Percentiles rank a stretch among this genome's conserved stretches.
phyloP scores from a whole-genome alignment of 371 early-diverging fungal species.

The Apophysomyces sp. region DNA sequence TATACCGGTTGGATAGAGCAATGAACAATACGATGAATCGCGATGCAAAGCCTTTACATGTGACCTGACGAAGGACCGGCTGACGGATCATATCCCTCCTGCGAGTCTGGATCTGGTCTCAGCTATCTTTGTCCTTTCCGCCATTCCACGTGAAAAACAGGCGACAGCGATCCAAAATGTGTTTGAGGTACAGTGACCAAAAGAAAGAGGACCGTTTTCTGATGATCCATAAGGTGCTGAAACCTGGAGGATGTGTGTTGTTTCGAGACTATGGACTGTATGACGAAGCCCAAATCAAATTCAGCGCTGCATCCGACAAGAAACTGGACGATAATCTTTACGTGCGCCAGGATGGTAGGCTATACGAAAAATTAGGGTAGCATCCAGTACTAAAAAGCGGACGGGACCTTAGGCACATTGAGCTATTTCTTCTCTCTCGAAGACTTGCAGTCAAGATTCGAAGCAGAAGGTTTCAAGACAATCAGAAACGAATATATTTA shows the following conservation, averaged over 20 bases:
- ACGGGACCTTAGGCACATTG: conserved; percentile 37
- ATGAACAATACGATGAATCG: conserved; percentile 56
- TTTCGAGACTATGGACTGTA: conserved; percentile 91
- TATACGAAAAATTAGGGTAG: neutral
- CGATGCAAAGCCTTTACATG: conserved; percentile 84
- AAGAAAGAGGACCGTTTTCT: too few relatives aligned
- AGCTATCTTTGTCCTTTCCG: conserved; percentile 82
- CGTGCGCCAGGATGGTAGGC: conserved; percentile 85
- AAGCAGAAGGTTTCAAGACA: conserved; percentile 67
- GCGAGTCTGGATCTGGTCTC: conserved; percentile 77
- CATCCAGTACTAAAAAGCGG: neutral
- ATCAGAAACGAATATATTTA: conserved; percentile 73
- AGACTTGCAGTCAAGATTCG: conserved; percentile 56
- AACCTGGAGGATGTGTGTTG: conserved; percentile 75
- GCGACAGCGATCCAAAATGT: conserved; percentile 66
- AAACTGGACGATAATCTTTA: conserved; percentile 81
- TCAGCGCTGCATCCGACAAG: conserved; percentile 66
- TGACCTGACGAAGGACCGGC: conserved; percentile 69
- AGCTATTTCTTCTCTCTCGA: conserved; percentile 68
- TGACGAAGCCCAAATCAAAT: conserved; percentile 89
- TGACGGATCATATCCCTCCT: conserved; percentile 63
- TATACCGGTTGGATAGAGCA: conserved; percentile 28
- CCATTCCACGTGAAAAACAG: conserved; percentile 84
- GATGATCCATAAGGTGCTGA: conserved; percentile 60
- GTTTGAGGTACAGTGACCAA: conserved; percentile 17